A percentile compares a stretch with the other conserved stretches of the same genome.
These are phyloP conservation scores for Fusarium coffeatum DNA, from an alignment of 2,329 filamentous ascomycete genomes.

Conservation along the genomic window DNA sequence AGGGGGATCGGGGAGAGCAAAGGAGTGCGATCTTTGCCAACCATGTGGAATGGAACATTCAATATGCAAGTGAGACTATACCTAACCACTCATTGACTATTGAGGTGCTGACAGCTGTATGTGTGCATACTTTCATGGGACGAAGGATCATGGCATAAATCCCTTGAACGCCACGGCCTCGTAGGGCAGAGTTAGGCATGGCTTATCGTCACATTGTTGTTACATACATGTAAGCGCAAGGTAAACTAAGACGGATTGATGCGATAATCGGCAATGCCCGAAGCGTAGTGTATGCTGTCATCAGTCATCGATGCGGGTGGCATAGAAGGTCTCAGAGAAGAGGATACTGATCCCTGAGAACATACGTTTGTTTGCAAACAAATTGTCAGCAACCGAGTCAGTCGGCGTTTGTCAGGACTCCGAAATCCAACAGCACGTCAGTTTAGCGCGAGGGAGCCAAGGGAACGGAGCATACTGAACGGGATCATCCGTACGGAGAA, in stretches of 20 bases:
- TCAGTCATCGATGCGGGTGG: slow-evolving; percentile 11
- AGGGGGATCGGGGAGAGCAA: not conserved
- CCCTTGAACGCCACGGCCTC: slow-evolving; percentile 12
- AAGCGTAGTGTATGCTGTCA: slow-evolving; percentile 14
- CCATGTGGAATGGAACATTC: slow-evolving; percentile 6
- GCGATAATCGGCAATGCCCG: slow-evolving; percentile 20
- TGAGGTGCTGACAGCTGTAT: slow-evolving; percentile 10
- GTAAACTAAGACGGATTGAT: slow-evolving; percentile 7
- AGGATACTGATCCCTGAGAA: slow-evolving; percentile 3
- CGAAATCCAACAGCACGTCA: slow-evolving; percentile 1
- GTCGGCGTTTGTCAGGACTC: slow-evolving; percentile 8
- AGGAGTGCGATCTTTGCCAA: slow-evolving; percentile 8
- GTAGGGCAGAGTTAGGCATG: slow-evolving; percentile 25
- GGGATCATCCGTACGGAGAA: slow-evolving; percentile 1
- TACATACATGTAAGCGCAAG: slow-evolving; percentile 24
- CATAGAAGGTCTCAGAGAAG: not conserved
- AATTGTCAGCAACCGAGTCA: slow-evolving; percentile 23
- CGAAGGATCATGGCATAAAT: slow-evolving; percentile 21
- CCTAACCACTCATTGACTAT: not conserved
- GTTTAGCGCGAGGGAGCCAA: slow-evolving; percentile 31
- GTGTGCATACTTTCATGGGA: slow-evolving; percentile 7
- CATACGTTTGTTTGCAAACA: slow-evolving; percentile 4
- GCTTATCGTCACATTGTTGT: slow-evolving; percentile 12
- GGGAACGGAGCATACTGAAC: slow-evolving; percentile 4
- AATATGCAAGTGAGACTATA: slow-evolving; percentile 22